These are phyloP conservation scores for Aspergillus cejpii DNA, from an alignment of 2,329 filamentous ascomycete genomes.

Conservation along the genomic window DNA sequence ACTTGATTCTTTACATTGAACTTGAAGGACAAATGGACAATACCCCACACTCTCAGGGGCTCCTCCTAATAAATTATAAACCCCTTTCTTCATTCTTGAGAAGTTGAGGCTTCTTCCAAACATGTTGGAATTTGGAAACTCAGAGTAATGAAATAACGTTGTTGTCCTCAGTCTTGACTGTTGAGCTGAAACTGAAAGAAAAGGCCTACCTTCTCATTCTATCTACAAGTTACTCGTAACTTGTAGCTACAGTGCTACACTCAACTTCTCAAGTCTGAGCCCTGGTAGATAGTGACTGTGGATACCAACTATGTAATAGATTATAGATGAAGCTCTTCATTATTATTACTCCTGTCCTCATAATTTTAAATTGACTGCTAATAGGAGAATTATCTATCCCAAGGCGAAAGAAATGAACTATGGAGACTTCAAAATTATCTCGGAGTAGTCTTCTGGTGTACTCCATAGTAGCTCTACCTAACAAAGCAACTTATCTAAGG, in stretches of 20 bases:
- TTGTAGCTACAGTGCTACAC: too few relatives aligned
- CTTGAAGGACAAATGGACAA: neutral
- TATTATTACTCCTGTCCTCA: neutral
- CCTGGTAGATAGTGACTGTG: neutral
- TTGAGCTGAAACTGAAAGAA: neutral
- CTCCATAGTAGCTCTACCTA: neutral
- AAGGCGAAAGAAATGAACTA: neutral
- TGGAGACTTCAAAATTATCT: too few relatives aligned
- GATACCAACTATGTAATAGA: too few relatives aligned
- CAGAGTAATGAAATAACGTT: too few relatives aligned
- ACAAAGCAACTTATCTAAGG: neutral
- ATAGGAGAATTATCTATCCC: slow-evolving; percentile 7
- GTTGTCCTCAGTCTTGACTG: too few relatives aligned
- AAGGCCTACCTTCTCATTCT: neutral
- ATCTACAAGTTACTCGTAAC: too few relatives aligned
- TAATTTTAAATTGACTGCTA: slow-evolving; percentile 6
- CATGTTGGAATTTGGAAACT: too few relatives aligned
- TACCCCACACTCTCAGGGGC: slow-evolving; percentile 7
- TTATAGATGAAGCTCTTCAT: too few relatives aligned
- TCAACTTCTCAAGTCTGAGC: too few relatives aligned
- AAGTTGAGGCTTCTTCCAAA: too few relatives aligned
- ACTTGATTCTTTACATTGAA: too few relatives aligned
- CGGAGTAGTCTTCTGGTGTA: too few relatives aligned
- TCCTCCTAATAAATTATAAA: neutral
- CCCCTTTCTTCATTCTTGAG: neutral